Conservation (phyloP, 257 asterid species). For the Gynochthodes officinalis region DNA sequence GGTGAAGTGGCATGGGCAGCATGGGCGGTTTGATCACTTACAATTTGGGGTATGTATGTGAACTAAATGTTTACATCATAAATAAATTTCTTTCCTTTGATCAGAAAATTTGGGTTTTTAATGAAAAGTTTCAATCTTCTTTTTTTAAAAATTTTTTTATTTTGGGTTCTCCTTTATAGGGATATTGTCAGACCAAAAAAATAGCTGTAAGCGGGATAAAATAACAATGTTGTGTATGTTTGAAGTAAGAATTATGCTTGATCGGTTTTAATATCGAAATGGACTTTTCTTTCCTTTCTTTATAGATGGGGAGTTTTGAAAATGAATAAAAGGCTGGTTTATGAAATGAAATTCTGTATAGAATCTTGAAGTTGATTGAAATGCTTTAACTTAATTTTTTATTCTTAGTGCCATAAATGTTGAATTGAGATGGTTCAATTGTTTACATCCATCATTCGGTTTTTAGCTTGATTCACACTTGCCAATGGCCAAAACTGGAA, state of each 20-base stretch:
- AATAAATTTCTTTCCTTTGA: not conserved
- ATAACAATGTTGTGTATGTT: no score
- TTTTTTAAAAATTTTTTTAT: no score
- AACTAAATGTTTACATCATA: not conserved
- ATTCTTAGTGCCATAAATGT: no score
- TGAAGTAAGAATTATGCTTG: not conserved
- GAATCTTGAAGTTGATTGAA: not conserved
- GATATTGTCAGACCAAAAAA: no score
- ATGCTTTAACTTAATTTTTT: no score
- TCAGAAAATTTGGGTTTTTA: not conserved
- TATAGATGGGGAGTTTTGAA: no score
- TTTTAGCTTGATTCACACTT: slow-evolving; percentile 25
- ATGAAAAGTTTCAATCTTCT: not conserved
- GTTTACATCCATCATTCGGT: not conserved
- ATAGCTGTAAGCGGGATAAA: no score
- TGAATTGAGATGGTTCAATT: not conserved
- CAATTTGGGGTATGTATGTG: slow-evolving; percentile 31
- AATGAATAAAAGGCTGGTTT: no score
- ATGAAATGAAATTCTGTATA: no score
- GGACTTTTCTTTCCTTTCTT: not conserved
- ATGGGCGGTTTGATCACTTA: slow-evolving; percentile 22
- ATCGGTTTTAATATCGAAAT: not conserved
- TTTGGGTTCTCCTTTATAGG: no score
- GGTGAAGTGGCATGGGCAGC: slow-evolving; percentile 28
- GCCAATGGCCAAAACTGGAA: slow-evolving; percentile 19